Evolutionary conservation across 768 basidiomycete genomes (phyloP), one percentile per base, ranked within the genome.

Genomic region (Lactarius psammicola): DNA sequence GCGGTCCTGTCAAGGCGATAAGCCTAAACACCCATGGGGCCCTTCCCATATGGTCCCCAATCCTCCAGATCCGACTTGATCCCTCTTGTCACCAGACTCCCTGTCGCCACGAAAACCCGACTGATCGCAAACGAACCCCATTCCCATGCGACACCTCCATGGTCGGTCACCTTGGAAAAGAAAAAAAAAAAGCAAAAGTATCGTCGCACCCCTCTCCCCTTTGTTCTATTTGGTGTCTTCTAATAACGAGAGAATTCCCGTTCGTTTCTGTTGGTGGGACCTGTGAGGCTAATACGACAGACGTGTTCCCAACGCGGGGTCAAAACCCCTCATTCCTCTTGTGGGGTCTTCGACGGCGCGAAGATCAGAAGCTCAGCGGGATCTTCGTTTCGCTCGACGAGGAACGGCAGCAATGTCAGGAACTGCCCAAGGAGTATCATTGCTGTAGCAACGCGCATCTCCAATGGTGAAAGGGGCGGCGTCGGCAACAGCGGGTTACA

Each of bases 1-100:
- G 54, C 54, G 54, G 54, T 55, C 54, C 30, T 55, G 54, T 55
- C 54, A 55, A 55, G 3, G 1, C 10, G 30, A 31, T 55, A 55
- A 55, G 20, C 54, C 54, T 55, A 55, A 55, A 55, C 54, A 31
- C 20, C 13, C 23, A 13, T 26, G 49, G 11, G 4, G 1, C 46
- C n/a, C 5, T 3, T 31, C 53, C 53, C 30, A 31, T 31, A 55
- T 55, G 53, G 28, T 1, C 7, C 31, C 9, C 54, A 20, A 55
- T 55, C 18, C 17, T 31, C 54, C 18, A 51, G 54, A 18, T 33
- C 30, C 30, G 17, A 30, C 54, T 55, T 18, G 54, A 30, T 55
- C 30, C 20, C 18, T 8, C 15, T 26, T 26, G 30, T 30, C 30
- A 53, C 26, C 11, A 30, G 54, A 33, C 30, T 31, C 54, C 15